Evolutionary conservation across 192 early-diverging fungal species (phyloP), one percentile per base, ranked within the genome.

Genomic region (Dissophora ornata): DNA sequence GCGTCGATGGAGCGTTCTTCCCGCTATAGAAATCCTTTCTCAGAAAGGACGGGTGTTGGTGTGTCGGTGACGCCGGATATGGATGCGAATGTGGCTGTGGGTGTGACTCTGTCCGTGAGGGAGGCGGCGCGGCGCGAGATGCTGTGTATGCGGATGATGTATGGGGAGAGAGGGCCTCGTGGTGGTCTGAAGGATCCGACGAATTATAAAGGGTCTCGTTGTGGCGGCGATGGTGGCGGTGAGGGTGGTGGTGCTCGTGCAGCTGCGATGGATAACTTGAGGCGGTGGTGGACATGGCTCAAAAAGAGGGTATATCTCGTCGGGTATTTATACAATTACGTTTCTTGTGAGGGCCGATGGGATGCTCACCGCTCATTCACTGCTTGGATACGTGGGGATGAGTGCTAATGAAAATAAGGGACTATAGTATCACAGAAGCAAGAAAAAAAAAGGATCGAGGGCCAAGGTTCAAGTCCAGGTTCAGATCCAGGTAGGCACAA

Each of bases 251-350:
- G 13, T 75, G 62, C 10, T 75, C 41, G 56, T 57, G 51, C 48
- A 56, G 33, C 25, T 58, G 63, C 28, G 70, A 51, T 22, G 71
- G 71, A 25, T 75, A 75, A 24, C 71, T 75, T 44, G 71, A 66
- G 21, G 62, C 49, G 51, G 62, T 66, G 42, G 63, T 77, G 51
- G 73, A 77, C 73, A 77, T 77, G 73, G 59, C 47, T 62, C 30
- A 52, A 33, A 25, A 33, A 42, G 34, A 29, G 55, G 55, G 36
- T 18, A n/a, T n/a, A n/a, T n/a, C n/a, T 8, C 0, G 51, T 18
- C 21, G 19, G 45, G 70, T 74, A 74, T 74, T 74, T 74, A 74
- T 74, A 74, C 47, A 67, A 22, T 36, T 57, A 38, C 36, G 19
- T 33, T 57, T 22, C 21, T 3, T 11, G 50, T 32, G 19, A 12